These are phyloP conservation scores for Aphanomyces euteiches DNA, from an alignment of 352 stramenopile species.

Conservation along the genomic window DNA sequence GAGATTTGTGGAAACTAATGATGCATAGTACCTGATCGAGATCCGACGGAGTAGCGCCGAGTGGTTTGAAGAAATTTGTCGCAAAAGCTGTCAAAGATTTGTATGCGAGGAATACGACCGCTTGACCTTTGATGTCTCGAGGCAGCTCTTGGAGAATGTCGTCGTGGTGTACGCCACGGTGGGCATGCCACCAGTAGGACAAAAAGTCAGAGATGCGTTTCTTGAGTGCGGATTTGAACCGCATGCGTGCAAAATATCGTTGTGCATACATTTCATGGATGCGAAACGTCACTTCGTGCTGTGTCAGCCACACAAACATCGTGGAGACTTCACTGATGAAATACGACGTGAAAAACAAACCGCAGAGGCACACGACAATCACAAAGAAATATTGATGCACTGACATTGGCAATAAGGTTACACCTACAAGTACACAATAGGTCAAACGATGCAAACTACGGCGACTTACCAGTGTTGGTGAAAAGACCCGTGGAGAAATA, in stretches of 20 bases:
- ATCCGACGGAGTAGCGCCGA: constrained; percentile 29
- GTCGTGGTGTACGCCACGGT: constrained; percentile 60
- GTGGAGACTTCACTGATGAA: constrained; percentile 72
- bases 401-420: constrained; percentile 46
- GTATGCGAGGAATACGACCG: constrained; percentile 48
- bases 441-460: constrained; percentile 6
- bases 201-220: constrained; percentile 48
- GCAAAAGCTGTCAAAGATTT: constrained; percentile 46
- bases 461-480: constrained; percentile 48
- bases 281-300: constrained; percentile 62
- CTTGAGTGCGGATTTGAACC: constrained; percentile 46
- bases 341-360: constrained; percentile 56
- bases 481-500: constrained; percentile 63
- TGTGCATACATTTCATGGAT: constrained; percentile 70
- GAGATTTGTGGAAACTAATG: neutral
- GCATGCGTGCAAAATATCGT: constrained; percentile 51
- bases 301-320: constrained; percentile 68
- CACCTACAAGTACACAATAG: neutral
- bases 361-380: constrained; percentile 52
- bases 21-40: constrained; percentile 35
- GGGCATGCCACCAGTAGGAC: constrained; percentile 58
- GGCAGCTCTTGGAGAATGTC: constrained; percentile 52
- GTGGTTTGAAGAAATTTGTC: constrained; percentile 43
- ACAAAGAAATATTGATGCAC: constrained; percentile 48
- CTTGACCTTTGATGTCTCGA: constrained; percentile 45